Evolutionary conservation across 2,329 filamentous ascomycete species (phyloP), one percentile per base, ranked within the genome.

Genomic region (Calonectria crousiana): DNA sequence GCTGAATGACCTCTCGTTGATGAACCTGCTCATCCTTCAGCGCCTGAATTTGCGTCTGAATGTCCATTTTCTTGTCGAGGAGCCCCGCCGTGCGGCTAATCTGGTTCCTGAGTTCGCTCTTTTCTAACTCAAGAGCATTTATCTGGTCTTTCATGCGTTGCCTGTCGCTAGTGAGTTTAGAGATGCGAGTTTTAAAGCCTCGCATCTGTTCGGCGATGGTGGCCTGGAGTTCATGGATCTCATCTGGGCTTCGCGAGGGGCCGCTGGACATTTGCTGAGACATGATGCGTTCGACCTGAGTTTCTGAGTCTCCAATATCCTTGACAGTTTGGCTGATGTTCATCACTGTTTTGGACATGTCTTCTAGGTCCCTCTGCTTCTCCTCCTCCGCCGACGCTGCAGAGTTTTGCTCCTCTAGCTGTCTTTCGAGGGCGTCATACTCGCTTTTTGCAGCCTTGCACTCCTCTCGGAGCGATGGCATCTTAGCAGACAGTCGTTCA

Each of bases 181-280:
- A 85, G 16, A 96, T 88, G 53, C 88, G 90, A 52, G 88, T 88
- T 81, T 94, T 95, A 34, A 92, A 85, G 28, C 86, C 85, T 69
- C 93, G 91, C 77, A 92, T 89, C 81, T 94, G 92, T 74, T 95
- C 94, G 26, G 90, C 90, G 71, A 93, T 89, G 23, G 87, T 85
- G 62, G 92, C 91, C 75, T 95, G 91, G 62, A 95, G 91, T 68
- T 94, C 92, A 79, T 97, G 94, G 68, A 98, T 95, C 77, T 97
- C 94, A 69, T 98, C 94, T 9, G 95, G 90, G 36, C 94, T 94
- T 75, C 95, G 92, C 18, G 91, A 90, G 13, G 89, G 84, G 32
- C 89, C 88, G 18, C 92, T 90, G 73, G 93, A 91, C 80, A 93
- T 92, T 81, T 98, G 94, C 78, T 95, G 95, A 11, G 92, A 92